Percentiles rank a stretch among this genome's conserved stretches.
phyloP scores from a whole-genome alignment of 192 early-diverging fungal genomes.

The Mortierella antarctica region DNA sequence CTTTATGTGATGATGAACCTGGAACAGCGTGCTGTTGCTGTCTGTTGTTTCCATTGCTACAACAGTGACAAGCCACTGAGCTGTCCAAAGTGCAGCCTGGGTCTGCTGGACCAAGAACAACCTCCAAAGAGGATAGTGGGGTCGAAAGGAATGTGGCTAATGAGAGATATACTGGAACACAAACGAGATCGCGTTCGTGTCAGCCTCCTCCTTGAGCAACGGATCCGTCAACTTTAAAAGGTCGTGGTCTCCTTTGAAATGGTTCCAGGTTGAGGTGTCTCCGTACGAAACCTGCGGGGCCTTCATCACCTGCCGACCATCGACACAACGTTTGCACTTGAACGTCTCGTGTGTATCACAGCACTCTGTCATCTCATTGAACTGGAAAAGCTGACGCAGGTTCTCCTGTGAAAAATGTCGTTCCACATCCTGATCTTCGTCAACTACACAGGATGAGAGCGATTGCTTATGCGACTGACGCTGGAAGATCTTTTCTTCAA shows the following conservation, averaged over 20 bases:
- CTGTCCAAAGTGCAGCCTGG: no score
- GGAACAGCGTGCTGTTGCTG: no score
- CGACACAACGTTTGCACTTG: conserved; percentile 91
- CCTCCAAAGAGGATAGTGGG: no score
- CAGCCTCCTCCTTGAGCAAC: conserved; percentile 70
- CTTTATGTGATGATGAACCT: no score
- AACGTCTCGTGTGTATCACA: conserved; percentile 98
- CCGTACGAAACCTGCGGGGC: conserved; percentile 74
- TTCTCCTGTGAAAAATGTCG: conserved; percentile 93
- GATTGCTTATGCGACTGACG: conserved; percentile 88
- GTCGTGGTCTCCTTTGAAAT: conserved; percentile 68
- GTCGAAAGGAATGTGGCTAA: conserved; percentile 1
- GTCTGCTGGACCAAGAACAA: no score
- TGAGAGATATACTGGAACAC: conserved; percentile 86
- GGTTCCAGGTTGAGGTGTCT: conserved; percentile 85
- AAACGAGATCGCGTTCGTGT: conserved; percentile 72
- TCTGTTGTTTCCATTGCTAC: no score
- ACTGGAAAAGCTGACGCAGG: conserved; percentile 90
- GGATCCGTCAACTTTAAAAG: conserved; percentile 68
- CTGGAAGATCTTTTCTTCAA: conserved; percentile 99
- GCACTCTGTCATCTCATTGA: conserved; percentile 68
- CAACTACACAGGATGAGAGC: conserved; percentile 93
- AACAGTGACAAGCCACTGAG: no score
- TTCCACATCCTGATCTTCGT: conserved; percentile 92
- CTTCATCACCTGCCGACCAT: conserved; percentile 83